Conservation (phyloP, 768 basidiomycete genomes). For the Tulasnella sp. region DNA sequence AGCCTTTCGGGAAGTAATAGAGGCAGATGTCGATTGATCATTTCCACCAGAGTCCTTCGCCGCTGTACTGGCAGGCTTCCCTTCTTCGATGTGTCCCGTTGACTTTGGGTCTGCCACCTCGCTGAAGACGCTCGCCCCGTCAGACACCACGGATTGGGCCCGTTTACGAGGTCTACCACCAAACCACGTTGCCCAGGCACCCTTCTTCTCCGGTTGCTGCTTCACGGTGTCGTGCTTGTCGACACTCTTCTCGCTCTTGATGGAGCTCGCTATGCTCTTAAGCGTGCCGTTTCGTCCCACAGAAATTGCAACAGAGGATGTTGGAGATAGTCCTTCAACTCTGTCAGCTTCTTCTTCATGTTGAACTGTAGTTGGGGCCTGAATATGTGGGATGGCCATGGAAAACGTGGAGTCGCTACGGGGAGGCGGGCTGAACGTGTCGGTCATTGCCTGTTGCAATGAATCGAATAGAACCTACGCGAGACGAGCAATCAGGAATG, state of each 20-base stretch:
- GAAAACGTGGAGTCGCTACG: not conserved
- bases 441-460: slow-evolving; percentile 21
- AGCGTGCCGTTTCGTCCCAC: slow-evolving; percentile 19
- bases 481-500: not conserved
- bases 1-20: slow-evolving; percentile 33
- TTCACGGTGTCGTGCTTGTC: slow-evolving; percentile 24
- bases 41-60: not conserved
- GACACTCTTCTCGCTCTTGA: slow-evolving; percentile 31
- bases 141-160: slow-evolving; percentile 66
- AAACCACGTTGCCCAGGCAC: slow-evolving; percentile 65
- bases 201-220: slow-evolving; percentile 12
- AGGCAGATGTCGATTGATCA: slow-evolving; percentile 30
- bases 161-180: slow-evolving; percentile 52
- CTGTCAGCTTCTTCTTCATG: not conserved
- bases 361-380: not conserved
- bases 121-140: slow-evolving; percentile 44
- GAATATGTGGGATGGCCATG: not conserved
- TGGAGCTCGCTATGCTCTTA: slow-evolving; percentile 26
- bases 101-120: slow-evolving; percentile 36
- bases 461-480: slow-evolving; percentile 1
- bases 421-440: slow-evolving; percentile 16
- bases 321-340: not conserved
- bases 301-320: slow-evolving; percentile 1
- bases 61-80: slow-evolving; percentile 33
- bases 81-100: slow-evolving; percentile 32